phyloP scores from a whole-genome alignment of 2,329 filamentous ascomycete genomes.

The Exophiala sp. region DNA sequence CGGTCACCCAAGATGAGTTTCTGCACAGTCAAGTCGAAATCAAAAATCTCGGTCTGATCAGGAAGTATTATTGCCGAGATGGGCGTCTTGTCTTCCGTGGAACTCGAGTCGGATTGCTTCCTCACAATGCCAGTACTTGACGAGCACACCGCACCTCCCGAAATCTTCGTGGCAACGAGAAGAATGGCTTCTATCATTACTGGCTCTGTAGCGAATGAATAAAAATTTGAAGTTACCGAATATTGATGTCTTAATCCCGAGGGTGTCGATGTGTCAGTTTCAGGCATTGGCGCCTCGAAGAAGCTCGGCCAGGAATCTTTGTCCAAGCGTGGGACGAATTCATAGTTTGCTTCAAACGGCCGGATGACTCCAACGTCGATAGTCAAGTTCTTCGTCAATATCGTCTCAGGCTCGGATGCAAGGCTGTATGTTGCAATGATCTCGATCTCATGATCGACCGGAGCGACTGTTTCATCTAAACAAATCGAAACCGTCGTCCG shows the following conservation, averaged over 20 bases:
- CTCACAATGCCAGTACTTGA: conserved; percentile 30
- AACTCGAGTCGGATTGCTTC: neutral
- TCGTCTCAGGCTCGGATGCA: conserved; percentile 72
- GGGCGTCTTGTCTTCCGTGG: neutral
- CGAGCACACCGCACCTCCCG: conserved; percentile 61
- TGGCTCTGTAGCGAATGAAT: conserved; percentile 69
- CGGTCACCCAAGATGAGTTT: conserved; percentile 81
- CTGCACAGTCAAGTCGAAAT: conserved; percentile 70
- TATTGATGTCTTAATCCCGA: conserved; percentile 75
- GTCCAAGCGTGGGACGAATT: conserved; percentile 76
- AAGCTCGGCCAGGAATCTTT: conserved; percentile 79
- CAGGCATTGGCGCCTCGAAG: conserved; percentile 53
- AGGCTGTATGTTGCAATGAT: conserved; percentile 75
- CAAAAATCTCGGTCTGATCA: conserved; percentile 66
- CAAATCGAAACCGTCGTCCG: conserved; percentile 40
- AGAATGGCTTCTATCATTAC: conserved; percentile 62
- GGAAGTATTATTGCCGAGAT: conserved; percentile 49
- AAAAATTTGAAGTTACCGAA: conserved; percentile 67
- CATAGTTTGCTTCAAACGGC: conserved; percentile 90
- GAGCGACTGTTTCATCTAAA: conserved; percentile 49
- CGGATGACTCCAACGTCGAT: conserved; percentile 70
- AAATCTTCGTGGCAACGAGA: conserved; percentile 59
- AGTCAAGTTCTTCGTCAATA: conserved; percentile 69
- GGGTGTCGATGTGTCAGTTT: conserved; percentile 10
- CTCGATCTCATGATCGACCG: conserved; percentile 64